Conservation (phyloP, 2,329 filamentous ascomycete genomes). For the Didymella keratinophila region DNA sequence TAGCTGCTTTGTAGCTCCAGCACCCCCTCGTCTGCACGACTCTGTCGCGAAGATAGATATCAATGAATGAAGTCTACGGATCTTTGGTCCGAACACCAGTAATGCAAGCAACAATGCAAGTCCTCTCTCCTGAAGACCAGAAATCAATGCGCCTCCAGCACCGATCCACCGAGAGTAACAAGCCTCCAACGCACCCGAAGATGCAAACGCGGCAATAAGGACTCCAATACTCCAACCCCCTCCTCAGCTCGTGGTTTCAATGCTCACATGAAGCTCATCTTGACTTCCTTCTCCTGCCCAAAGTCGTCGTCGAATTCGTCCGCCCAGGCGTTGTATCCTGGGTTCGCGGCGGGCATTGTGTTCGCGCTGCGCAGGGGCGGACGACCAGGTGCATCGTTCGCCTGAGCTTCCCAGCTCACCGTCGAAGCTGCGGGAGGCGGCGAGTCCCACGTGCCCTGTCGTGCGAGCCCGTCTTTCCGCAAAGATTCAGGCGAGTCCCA, state of each 20-base stretch:
- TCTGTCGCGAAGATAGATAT: not conserved
- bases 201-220: not conserved
- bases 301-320: constrained; percentile 58
- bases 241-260: not conserved
- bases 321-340: constrained; percentile 57
- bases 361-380: constrained; percentile 40
- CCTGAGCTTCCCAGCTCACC: constrained; percentile 6
- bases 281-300: constrained; percentile 56
- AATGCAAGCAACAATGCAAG: not conserved
- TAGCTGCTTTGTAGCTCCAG: not conserved
- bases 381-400: constrained; percentile 34
- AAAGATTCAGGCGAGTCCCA: not conserved
- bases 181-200: not conserved
- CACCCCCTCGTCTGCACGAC: no score
- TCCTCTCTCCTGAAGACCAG: not conserved
- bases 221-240: not conserved
- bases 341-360: constrained; percentile 37
- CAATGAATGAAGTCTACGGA: not conserved
- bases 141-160: not conserved
- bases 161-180: not conserved
- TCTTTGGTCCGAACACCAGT: not conserved
- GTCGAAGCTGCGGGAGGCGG: not conserved
- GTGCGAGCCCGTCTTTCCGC: not conserved
- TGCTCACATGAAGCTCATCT: constrained; percentile 56
- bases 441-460: constrained; percentile 3